phyloP scores from a whole-genome alignment of 169 alveolate species.

The Plasmodium malariae region DNA sequence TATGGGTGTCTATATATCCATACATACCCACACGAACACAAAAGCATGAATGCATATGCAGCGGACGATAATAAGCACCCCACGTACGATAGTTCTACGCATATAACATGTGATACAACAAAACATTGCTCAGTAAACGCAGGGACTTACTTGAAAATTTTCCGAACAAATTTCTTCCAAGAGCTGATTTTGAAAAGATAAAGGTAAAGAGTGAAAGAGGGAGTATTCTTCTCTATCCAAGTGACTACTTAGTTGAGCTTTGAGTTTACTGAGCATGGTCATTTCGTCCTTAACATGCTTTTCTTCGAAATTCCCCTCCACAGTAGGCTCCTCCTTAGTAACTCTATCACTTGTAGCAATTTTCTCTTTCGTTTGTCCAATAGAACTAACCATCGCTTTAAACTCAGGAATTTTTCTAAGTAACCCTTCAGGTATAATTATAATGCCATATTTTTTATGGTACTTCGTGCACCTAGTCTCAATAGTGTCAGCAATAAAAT shows the following conservation, averaged over 20 bases:
- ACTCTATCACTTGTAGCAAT: neutral
- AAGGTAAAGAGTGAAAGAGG: conserved; percentile 4
- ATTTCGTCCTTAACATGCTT: neutral
- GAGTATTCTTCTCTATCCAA: conserved; percentile 29
- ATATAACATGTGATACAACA: neutral
- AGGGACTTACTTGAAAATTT: neutral
- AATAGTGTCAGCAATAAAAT: conserved; percentile 89
- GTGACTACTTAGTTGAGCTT: conserved; percentile 93
- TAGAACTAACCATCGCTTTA: conserved; percentile 90
- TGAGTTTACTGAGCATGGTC: conserved; percentile 86
- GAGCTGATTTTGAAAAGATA: conserved; percentile 17
- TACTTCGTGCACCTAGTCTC: conserved; percentile 83
- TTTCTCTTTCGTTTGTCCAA: conserved; percentile 88
- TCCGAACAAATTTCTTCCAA: neutral
- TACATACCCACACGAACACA: neutral
- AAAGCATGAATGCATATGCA: neutral
- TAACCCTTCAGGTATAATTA: conserved; percentile 95
- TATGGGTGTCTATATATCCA: neutral
- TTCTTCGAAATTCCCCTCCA: neutral
- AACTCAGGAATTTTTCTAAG: conserved; percentile 93
- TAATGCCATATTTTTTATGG: conserved; percentile 93
- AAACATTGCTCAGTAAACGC: neutral
- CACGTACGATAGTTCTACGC: no score
- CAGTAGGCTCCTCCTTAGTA: neutral
- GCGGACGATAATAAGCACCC: no score